A percentile compares a stretch with the other conserved stretches of the same genome.
Evolutionary conservation across 257 asterid genomes (phyloP).

Genomic region (Euphrasia confusa): DNA sequence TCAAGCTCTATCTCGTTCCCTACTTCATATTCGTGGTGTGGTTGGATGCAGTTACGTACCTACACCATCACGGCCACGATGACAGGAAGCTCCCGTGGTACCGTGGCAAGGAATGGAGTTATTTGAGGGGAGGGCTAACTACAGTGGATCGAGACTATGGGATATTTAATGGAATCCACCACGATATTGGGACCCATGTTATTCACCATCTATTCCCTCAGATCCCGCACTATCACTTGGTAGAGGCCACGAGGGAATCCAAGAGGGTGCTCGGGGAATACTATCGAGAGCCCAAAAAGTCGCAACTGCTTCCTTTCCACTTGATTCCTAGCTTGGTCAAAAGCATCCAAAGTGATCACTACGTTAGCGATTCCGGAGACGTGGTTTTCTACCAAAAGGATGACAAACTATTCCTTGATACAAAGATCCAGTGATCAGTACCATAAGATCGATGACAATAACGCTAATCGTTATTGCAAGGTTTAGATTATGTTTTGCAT

Average conservation of each 20-base stretch:
- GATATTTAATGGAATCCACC: slow-evolving; percentile 66
- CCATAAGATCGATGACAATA: background rate
- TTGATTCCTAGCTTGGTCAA: slow-evolving; percentile 42
- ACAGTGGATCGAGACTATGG: slow-evolving; percentile 88
- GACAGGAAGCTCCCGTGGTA: slow-evolving; percentile 73
- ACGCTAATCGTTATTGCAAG: background rate
- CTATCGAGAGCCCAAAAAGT: too few species aligned
- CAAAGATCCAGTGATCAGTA: background rate
- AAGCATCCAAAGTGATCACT: slow-evolving; percentile 63
- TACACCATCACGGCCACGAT: slow-evolving; percentile 87
- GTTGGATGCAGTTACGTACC: slow-evolving; percentile 75
- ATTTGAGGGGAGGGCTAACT: slow-evolving; percentile 80
- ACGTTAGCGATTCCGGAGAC: slow-evolving; percentile 73
- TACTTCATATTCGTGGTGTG: slow-evolving; percentile 68
- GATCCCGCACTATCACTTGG: slow-evolving; percentile 77
- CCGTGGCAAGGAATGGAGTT: slow-evolving; percentile 92
- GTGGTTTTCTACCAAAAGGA: slow-evolving; percentile 73
- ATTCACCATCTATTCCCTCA: slow-evolving; percentile 87
- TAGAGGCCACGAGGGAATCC: slow-evolving; percentile 52
- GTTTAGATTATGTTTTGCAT: background rate
- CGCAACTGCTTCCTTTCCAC: slow-evolving; percentile 45
- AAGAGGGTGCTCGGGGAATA: too few species aligned
- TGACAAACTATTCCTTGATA: slow-evolving; percentile 17
- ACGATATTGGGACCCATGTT: slow-evolving; percentile 88
- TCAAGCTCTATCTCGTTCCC: slow-evolving; percentile 69